A percentile compares a stretch with the other conserved stretches of the same genome.
phyloP scores from a whole-genome alignment of 805 yeast genomes.

The Candida pseudofarinosa region DNA sequence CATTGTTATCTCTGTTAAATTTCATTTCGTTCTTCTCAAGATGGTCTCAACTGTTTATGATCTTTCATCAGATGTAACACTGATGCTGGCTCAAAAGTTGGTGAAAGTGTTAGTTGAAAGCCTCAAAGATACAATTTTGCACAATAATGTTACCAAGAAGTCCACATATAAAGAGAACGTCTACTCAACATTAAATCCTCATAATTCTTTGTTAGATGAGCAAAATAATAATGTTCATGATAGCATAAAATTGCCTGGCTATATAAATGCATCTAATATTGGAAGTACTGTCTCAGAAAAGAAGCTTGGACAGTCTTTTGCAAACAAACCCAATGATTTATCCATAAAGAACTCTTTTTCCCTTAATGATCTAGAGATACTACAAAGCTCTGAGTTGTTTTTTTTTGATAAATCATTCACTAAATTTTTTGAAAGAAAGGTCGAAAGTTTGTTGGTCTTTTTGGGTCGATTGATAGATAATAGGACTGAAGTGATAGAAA shows the following conservation, averaged over 20 bases:
- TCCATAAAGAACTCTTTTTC: background rate
- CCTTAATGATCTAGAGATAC: background rate
- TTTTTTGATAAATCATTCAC: background rate
- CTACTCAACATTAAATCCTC: background rate
- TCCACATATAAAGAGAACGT: background rate
- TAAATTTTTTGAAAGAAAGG: background rate
- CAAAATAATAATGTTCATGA: conserved; percentile 22
- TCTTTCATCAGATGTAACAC: conserved; percentile 1
- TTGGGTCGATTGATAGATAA: background rate
- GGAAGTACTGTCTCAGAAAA: background rate
- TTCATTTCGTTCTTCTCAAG: conserved; percentile 24
- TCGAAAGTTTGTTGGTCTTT: background rate
- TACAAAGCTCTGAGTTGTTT: background rate
- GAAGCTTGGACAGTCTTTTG: background rate
- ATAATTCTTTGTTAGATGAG: background rate
- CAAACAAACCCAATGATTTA: background rate
- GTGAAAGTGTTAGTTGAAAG: conserved; percentile 13
- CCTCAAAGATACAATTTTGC: conserved; percentile 4
- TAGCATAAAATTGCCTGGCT: conserved; percentile 33
- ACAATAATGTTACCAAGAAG: conserved; percentile 1
- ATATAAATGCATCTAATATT: conserved; percentile 17
- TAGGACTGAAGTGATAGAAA: background rate
- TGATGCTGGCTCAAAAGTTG: conserved; percentile 5
- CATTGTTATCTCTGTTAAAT: conserved; percentile 24
- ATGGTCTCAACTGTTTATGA: conserved; percentile 8